Evolutionary conservation across 306 rosid genomes (phyloP), one percentile per base, ranked within the genome.

Genomic region (Quercus gilva): DNA sequence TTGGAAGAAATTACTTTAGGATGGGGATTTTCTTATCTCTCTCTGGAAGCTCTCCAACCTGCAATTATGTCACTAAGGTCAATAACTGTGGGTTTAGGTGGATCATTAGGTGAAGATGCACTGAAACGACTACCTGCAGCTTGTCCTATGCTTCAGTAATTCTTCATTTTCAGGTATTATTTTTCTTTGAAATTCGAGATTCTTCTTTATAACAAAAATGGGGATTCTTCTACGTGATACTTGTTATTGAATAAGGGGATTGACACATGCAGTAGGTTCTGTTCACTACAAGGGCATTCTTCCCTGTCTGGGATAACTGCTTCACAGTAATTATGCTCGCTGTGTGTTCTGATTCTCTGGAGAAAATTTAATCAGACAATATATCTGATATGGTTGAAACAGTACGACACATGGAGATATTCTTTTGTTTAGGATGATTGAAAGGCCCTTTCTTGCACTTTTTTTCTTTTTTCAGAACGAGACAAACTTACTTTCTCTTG

Each of bases 1-100:
- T 83, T 93, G 86, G 94, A 91, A 81, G 97, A 89, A 83, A 76
- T 91, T 74, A 82, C 84, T 60, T 55, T 93, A 79, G 98, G 98
- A 52, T 93, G 98, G 98, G 97, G 94, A 70, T 84, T 93, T 86
- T 88, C 92, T 77, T 83, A 71, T 86, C 20, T 83, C 58, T 93
- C 94, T 57, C 65, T 91, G 53, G 89, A 85, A 76, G 89, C 86
- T 85, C 79, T 93, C 81, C 86, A 84, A 83, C 89, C 93, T 78
- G 87, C 94, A 43, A 55, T 91, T 71, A 64, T 79, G 80, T 81
- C 89, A 60, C 81, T 93, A 79, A 90, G 71, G 88, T 82, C 83
- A 76, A 76, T 93, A 76, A 78, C 73, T 11, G 82, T 91, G 69
- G 92, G 94, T 71, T 87, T 93, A 78, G 98, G 98, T 75, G 97